These are phyloP conservation scores for Paraphoma chrysanthemicola DNA, from an alignment of 2,329 filamentous ascomycete species.

Conservation along the genomic window DNA sequence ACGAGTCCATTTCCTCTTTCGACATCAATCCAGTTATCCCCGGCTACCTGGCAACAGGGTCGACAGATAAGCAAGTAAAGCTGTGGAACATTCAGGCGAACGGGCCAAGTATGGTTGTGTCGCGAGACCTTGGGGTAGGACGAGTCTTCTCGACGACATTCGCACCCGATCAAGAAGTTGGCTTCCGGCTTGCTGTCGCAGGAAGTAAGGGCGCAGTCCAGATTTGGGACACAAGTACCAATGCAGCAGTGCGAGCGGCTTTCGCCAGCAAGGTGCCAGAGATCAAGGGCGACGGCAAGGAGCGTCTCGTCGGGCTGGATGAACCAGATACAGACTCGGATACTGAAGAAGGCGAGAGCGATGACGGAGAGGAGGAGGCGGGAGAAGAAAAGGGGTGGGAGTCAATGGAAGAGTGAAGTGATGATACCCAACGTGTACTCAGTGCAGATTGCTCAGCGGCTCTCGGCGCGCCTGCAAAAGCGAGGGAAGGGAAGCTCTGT, in stretches of 20 bases:
- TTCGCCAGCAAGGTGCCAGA: constrained; percentile 76
- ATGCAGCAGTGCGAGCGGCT: constrained; percentile 80
- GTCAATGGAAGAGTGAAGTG: constrained; percentile 50
- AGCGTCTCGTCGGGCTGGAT: constrained; percentile 78
- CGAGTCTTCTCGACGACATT: constrained; percentile 93
- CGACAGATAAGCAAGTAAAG: constrained; percentile 94
- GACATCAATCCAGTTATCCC: constrained; percentile 90
- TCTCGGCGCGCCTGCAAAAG: not conserved
- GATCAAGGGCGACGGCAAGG: constrained; percentile 68
- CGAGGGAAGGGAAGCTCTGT: not conserved
- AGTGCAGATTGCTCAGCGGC: not conserved
- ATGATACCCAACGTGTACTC: constrained; percentile 21
- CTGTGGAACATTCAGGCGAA: constrained; percentile 87
- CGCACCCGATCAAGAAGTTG: constrained; percentile 87
- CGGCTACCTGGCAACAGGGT: constrained; percentile 91
- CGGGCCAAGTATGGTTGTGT: constrained; percentile 88
- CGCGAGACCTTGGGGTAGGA: constrained; percentile 89
- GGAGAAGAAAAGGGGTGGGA: constrained; percentile 47
- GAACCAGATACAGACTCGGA: constrained; percentile 71
- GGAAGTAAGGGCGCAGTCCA: constrained; percentile 93
- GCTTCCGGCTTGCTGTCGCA: constrained; percentile 90
- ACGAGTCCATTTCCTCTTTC: constrained; percentile 88
- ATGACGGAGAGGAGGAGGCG: constrained; percentile 46
- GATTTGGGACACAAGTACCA: constrained; percentile 97
- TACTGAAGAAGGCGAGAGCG: constrained; percentile 56